Conservation (phyloP, 2,329 filamentous ascomycete genomes). For the Raffaelea deltoideospora region DNA sequence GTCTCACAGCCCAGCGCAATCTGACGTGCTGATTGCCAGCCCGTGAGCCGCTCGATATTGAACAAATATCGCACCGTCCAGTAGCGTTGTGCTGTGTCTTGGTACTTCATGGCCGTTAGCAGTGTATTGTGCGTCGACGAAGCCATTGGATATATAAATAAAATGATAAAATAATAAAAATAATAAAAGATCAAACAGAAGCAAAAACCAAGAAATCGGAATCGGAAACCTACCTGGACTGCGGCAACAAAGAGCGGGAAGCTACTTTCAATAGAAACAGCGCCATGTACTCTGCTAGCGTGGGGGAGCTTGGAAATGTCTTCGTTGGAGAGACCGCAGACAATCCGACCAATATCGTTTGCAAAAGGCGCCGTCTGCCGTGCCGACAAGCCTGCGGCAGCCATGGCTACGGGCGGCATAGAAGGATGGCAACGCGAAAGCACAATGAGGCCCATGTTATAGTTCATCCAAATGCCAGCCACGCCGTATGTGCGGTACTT, state of each 20-base stretch:
- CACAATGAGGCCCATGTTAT: slow-evolving; percentile 71
- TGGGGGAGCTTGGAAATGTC: slow-evolving; percentile 35
- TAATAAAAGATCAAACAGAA: not conserved
- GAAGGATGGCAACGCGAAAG: slow-evolving; percentile 70
- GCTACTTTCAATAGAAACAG: slow-evolving; percentile 66
- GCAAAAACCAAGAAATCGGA: too few relatives aligned
- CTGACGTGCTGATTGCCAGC: slow-evolving; percentile 70
- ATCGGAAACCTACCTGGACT: slow-evolving; percentile 39
- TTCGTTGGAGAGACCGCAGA: slow-evolving; percentile 52
- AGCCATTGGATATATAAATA: too few relatives aligned
- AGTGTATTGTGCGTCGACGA: not conserved
- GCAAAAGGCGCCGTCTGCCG: slow-evolving; percentile 56
- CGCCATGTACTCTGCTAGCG: slow-evolving; percentile 64
- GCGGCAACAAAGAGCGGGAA: slow-evolving; percentile 79
- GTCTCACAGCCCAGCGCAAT: slow-evolving; percentile 77
- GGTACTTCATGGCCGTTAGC: slow-evolving; percentile 36
- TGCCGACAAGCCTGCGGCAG: slow-evolving; percentile 67
- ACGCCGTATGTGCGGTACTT: slow-evolving; percentile 81
- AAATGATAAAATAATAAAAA: too few relatives aligned
- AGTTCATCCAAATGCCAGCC: slow-evolving; percentile 74
- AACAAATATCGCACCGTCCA: slow-evolving; percentile 64
- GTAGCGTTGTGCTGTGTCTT: slow-evolving; percentile 53
- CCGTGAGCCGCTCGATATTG: slow-evolving; percentile 65
- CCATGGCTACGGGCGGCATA: slow-evolving; percentile 84
- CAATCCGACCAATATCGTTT: slow-evolving; percentile 63